A percentile compares a stretch with the other conserved stretches of the same genome.
phyloP scores from a whole-genome alignment of 108 stramenopile genomes.

The Cyclotella atomus region DNA sequence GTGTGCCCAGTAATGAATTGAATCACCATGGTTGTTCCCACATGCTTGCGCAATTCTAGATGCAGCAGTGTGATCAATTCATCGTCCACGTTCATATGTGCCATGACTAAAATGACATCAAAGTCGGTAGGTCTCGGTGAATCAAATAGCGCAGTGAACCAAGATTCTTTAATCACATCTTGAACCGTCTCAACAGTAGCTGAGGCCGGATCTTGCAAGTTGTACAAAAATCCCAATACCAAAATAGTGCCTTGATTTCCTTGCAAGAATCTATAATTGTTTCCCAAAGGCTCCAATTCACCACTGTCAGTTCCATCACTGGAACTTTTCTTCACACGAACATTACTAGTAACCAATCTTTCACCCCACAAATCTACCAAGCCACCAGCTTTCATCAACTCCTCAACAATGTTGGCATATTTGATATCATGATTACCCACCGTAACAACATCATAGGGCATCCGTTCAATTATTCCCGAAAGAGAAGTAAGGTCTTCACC shows the following conservation, averaged over 20 bases:
- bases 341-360: slow-evolving; percentile 73
- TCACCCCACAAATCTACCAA: slow-evolving; percentile 77
- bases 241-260: slow-evolving; percentile 62
- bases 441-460: slow-evolving; percentile 78
- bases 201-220: slow-evolving; percentile 35
- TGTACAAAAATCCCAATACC: slow-evolving; percentile 83
- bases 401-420: slow-evolving; percentile 39
- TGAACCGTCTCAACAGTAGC: slow-evolving; percentile 57
- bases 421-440: slow-evolving; percentile 84
- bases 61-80: slow-evolving; percentile 56
- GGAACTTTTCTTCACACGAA: slow-evolving; percentile 20
- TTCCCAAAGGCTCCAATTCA: slow-evolving; percentile 50
- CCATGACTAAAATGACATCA: slow-evolving; percentile 78
- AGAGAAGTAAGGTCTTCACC: slow-evolving; percentile 61
- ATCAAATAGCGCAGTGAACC: slow-evolving; percentile 61
- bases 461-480: slow-evolving; percentile 65
- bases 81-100: slow-evolving; percentile 80
- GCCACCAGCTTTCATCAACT: slow-evolving; percentile 55
- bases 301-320: background rate
- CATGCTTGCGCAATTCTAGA: slow-evolving; percentile 45
- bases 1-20: slow-evolving; percentile 86
- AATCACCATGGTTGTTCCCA: slow-evolving; percentile 64
- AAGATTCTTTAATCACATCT: slow-evolving; percentile 53
- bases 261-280: slow-evolving; percentile 56
- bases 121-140: slow-evolving; percentile 28